Conservation (phyloP, 1,284 basidiomycete species). For the Pholiota adiposa region DNA sequence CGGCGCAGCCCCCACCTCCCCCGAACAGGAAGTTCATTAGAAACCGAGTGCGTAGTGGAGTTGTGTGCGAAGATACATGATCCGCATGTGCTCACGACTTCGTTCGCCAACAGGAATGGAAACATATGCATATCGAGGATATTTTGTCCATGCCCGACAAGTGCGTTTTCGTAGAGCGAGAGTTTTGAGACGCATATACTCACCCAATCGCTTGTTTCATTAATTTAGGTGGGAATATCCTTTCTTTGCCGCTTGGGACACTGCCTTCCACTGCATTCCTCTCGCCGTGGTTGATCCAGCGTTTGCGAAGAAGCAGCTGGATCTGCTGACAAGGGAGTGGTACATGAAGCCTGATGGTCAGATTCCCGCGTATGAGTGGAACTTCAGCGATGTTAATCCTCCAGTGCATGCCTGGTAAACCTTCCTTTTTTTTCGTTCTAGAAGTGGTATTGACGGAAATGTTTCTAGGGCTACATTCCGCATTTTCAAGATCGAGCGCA, state of each 20-base stretch:
- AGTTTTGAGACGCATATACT: slow-evolving; percentile 6
- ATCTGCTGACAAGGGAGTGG: slow-evolving; percentile 96
- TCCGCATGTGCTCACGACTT: not conserved
- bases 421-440: not conserved
- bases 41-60: slow-evolving; percentile 65
- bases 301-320: slow-evolving; percentile 97
- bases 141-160: slow-evolving; percentile 99
- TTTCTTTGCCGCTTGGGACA: slow-evolving; percentile 95
- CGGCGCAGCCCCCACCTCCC: slow-evolving; percentile 93
- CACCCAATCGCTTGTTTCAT: not conserved
- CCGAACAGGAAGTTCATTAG: slow-evolving; percentile 86
- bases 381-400: slow-evolving; percentile 96
- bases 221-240: slow-evolving; percentile 90
- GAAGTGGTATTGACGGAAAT: not conserved
- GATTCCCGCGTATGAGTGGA: slow-evolving; percentile 99
- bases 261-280: slow-evolving; percentile 98
- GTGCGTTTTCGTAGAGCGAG: slow-evolving; percentile 39
- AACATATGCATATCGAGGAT: slow-evolving; percentile 94
- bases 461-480: slow-evolving; percentile 85
- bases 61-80: slow-evolving; percentile 10
- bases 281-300: slow-evolving; percentile 93
- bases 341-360: slow-evolving; percentile 99
- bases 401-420: slow-evolving; percentile 93
- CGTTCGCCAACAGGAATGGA: slow-evolving; percentile 74
- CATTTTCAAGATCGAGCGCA: slow-evolving; percentile 98